Base-by-base conservation (phyloP, 1,284 basidiomycete species). In the Singerocomus inundabilis region DNA sequence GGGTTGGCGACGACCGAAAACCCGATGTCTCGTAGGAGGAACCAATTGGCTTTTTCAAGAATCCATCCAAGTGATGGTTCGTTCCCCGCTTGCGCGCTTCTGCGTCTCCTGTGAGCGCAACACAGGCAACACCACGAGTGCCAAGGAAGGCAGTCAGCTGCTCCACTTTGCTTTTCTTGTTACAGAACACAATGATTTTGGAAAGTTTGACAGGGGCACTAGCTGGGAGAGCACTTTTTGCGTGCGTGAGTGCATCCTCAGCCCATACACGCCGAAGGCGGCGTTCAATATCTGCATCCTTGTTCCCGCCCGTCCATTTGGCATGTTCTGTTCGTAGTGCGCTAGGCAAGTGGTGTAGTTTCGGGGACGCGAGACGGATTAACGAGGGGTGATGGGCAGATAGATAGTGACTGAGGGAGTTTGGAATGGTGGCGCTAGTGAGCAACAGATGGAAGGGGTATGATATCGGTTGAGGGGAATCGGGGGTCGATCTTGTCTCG, bases 401-500 rank as follows among this genome's bases (percentile, higher is more conserved):
- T 31, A 93, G 75, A 63, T 88, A 85, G 33, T 74, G 67, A 21
- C 84, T 77, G 38, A 95, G 82, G 1, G 86, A 79, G 30, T 82
- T 77, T 1, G 93, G 91, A 54, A 96, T 87, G 1, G 93, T 95
- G 3, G 93, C 93, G 28, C 88, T 90, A n/a, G 87, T 84, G 34
- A 95, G 77, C 47, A 94, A 63, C 44, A 94, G 70, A 66, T 90
- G 80, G 76, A 89, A 91, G 0, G 88, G 87, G 61, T 88, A 84
- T 44, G 77, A 61, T 53, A 76, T 56, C 52, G 44, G 55, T 42
- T 48, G 57, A 15, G 65, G 57, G 36, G 51, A 50, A 39, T 50
- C 56, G 1, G 65, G 41, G 31, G 56, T 52, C 3, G 58, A 48
- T 15, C 53, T 47, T 29, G 57, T 46, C 26, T 46, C 43, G 3